Conservation (phyloP, 202 grass and related monocot species). For the Schoenoplectus tabernaemontani region DNA sequence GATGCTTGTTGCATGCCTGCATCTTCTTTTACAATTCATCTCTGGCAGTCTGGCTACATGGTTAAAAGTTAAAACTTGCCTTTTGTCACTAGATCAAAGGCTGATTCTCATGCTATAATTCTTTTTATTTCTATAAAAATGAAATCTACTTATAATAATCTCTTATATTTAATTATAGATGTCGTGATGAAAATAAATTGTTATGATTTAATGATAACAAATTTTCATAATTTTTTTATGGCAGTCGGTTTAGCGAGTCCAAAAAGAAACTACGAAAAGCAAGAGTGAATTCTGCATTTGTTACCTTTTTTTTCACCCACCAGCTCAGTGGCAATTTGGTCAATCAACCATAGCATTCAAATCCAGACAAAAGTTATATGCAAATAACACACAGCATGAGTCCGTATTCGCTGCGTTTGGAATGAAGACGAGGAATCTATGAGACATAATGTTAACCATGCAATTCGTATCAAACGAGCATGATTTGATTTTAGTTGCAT, state of each 20-base stretch:
- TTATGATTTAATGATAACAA: no score
- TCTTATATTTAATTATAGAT: no score
- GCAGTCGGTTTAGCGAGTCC: not conserved
- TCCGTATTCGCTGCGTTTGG: not conserved
- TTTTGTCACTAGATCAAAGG: no score
- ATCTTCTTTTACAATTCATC: no score
- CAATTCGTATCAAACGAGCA: not conserved
- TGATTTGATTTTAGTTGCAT: not conserved
- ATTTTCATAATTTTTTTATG: not conserved
- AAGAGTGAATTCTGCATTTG: not conserved
- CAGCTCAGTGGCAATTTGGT: not conserved
- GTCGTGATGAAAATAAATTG: no score
- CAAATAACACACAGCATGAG: not conserved
- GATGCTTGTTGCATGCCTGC: no score
- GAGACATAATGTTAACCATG: no score
- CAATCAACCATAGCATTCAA: constrained; percentile 1
- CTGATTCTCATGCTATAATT: no score
- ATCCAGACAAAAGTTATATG: not conserved
- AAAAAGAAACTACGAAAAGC: not conserved
- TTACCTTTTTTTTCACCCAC: not conserved
- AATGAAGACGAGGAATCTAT: not conserved
- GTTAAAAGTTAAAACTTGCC: no score
- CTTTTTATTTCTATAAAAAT: no score
- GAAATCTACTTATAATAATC: no score
- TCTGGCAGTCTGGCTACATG: no score